A percentile compares a stretch with the other conserved stretches of the same genome.
Evolutionary conservation across 768 basidiomycete species (phyloP).

Genomic region (Amanita pallidorosea): DNA sequence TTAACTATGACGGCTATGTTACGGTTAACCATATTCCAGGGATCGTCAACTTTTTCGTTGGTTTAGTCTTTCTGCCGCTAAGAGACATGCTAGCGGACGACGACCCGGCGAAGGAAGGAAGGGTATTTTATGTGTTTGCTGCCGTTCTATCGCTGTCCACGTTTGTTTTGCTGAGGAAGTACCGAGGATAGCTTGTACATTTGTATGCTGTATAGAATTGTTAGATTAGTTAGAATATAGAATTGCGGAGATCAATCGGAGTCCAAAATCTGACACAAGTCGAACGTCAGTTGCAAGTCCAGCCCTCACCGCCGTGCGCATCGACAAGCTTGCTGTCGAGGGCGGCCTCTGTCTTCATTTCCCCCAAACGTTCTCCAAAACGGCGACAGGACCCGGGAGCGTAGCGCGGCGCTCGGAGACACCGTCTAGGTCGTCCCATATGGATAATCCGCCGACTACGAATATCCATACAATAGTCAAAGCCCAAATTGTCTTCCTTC

Average conservation of each 20-base stretch:
- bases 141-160: slow-evolving; percentile 34
- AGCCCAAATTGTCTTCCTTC: slow-evolving; percentile 95
- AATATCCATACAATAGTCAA: slow-evolving; percentile 91
- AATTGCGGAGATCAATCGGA: slow-evolving; percentile 16
- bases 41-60: slow-evolving; percentile 79
- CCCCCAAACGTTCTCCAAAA: slow-evolving; percentile 41
- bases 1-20: slow-evolving; percentile 1
- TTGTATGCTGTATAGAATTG: background rate
- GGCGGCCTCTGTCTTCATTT: slow-evolving; percentile 26
- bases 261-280: slow-evolving; percentile 13
- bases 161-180: slow-evolving; percentile 26
- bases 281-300: slow-evolving; percentile 9
- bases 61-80: slow-evolving; percentile 76
- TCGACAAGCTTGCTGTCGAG: slow-evolving; percentile 30
- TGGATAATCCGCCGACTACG: slow-evolving; percentile 78
- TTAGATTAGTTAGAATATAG: background rate
- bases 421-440: slow-evolving; percentile 74
- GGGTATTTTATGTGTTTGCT: slow-evolving; percentile 83
- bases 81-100: slow-evolving; percentile 63
- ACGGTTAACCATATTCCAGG: slow-evolving; percentile 32
- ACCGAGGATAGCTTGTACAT: slow-evolving; percentile 19
- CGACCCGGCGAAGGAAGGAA: slow-evolving; percentile 57
- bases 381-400: slow-evolving; percentile 64
- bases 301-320: slow-evolving; percentile 28
- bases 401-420: slow-evolving; percentile 64